phyloP scores from a whole-genome alignment of 352 stramenopile species.

The Phytophthora meadii region DNA sequence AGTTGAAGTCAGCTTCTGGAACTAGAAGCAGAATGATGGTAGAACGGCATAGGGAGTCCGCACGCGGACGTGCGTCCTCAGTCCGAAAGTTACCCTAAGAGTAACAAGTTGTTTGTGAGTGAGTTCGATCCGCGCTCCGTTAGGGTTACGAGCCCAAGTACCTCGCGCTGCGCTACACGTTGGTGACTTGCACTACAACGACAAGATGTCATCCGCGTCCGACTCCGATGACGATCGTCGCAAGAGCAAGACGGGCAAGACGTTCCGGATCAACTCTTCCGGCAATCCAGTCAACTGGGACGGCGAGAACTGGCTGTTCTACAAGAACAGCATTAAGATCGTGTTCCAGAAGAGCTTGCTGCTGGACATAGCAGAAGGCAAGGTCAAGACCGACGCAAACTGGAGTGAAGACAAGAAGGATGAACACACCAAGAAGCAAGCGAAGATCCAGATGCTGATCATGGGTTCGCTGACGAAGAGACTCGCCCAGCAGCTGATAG shows the following conservation, averaged over 20 bases:
- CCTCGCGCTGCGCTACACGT: slow-evolving; percentile 1
- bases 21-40: too few relatives aligned
- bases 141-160: too few relatives aligned
- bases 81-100: too few relatives aligned
- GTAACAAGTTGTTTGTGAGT: too few relatives aligned
- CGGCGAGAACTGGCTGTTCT: slow-evolving; percentile 21
- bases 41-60: too few relatives aligned
- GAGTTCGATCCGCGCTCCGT: too few relatives aligned
- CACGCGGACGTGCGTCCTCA: too few relatives aligned
- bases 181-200: slow-evolving; percentile 6
- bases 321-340: slow-evolving; percentile 12
- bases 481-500: slow-evolving; percentile 15
- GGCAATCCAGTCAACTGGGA: slow-evolving; percentile 16
- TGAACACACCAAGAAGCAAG: too few relatives aligned
- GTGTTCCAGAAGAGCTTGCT: slow-evolving; percentile 8
- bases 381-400: background rate
- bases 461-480: slow-evolving; percentile 13
- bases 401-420: slow-evolving; percentile 13
- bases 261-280: slow-evolving; percentile 1
- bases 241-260: slow-evolving; percentile 14
- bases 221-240: slow-evolving; percentile 8
- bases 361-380: slow-evolving; percentile 2
- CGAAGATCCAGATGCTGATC: slow-evolving; percentile 18
- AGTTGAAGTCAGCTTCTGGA: too few relatives aligned
- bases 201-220: slow-evolving; percentile 12